These are phyloP conservation scores for Nadsonia fulvescens DNA, from an alignment of 805 yeast species.

Conservation along the genomic window DNA sequence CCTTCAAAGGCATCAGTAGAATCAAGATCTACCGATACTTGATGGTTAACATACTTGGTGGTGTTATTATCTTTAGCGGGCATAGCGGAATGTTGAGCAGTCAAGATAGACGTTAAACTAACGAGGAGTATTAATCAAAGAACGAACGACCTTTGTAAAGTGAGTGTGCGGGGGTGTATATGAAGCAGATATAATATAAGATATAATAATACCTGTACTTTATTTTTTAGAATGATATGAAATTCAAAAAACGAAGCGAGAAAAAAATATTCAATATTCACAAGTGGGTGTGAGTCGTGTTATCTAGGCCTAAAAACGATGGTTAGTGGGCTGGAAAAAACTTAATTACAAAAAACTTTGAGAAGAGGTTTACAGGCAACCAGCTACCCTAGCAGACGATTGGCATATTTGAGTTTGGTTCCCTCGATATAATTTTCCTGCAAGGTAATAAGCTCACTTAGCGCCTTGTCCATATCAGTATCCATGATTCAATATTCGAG, in stretches of 20 bases:
- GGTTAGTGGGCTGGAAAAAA: too few species aligned
- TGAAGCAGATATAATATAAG: neutral
- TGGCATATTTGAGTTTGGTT: too few species aligned
- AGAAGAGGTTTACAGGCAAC: too few species aligned
- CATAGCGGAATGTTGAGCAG: neutral
- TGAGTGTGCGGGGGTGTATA: conserved; percentile 1
- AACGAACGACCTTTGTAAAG: conserved; percentile 1
- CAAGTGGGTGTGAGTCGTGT: conserved; percentile 13
- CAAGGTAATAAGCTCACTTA: too few species aligned
- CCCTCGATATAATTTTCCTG: too few species aligned
- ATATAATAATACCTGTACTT: conserved; percentile 1
- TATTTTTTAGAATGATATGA: conserved; percentile 1
- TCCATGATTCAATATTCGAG: too few species aligned
- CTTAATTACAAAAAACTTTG: too few species aligned
- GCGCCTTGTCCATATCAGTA: too few species aligned
- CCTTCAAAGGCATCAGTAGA: conserved; percentile 92
- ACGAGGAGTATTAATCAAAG: neutral
- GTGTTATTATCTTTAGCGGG: conserved; percentile 4
- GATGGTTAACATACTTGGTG: conserved; percentile 47
- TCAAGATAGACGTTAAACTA: neutral
- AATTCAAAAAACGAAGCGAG: neutral
- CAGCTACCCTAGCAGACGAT: too few species aligned
- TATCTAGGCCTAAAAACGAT: conserved; percentile 19
- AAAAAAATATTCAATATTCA: conserved; percentile 1
- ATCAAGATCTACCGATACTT: conserved; percentile 59